Base-by-base conservation (phyloP, 345 rosid genomes). In the Xanthoceras sorbifolium region DNA sequence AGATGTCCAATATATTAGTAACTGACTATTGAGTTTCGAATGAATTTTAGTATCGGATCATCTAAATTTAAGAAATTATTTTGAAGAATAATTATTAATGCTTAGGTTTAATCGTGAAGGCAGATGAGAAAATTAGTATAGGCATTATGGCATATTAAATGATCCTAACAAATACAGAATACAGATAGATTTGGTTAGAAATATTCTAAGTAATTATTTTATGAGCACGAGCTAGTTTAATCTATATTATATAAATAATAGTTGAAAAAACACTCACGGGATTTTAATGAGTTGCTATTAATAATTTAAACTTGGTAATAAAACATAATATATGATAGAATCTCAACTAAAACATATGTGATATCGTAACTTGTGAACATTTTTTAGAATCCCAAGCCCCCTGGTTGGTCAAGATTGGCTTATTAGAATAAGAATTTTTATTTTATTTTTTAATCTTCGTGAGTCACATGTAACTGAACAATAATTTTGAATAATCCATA, bases 381-480 rank as follows among this genome's bases (percentile, higher is more conserved):
- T n/a, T 38, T 38, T 60, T 55, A 40, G 76, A 38, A 72, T 40
- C 76, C 54, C 9, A 25, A 20, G 67, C 25, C 3, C 25, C 3
- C 4, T 5, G 2, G 14, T 63, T 42, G 50, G 69, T 73, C 76
- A 73, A 62, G 29, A n/a, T 44, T 73, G 69, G 61, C 20, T 10
- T 2, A 26, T 26, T n/a, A 34, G 0, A 61, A 59, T 29, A n/a
- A 59, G 55, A 55, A 22, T 5, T 54, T 54, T 6, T 38, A 7
- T 20, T n/a, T 36, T 18, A 18, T 5, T 36, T 18, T 34, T 32
- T 34, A 32, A 17, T 14, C 22, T 64, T 65, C 4, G 28, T 9
- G 23, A 34, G 26, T 40, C 48, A 34, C 28, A 36, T 65, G 69
- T 17, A 32, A 0, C 25, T n/a, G 20, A 48, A 11, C 14, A 36